phyloP scores from a whole-genome alignment of 2,329 filamentous ascomycete species.

The Nectriaceae sp. region DNA sequence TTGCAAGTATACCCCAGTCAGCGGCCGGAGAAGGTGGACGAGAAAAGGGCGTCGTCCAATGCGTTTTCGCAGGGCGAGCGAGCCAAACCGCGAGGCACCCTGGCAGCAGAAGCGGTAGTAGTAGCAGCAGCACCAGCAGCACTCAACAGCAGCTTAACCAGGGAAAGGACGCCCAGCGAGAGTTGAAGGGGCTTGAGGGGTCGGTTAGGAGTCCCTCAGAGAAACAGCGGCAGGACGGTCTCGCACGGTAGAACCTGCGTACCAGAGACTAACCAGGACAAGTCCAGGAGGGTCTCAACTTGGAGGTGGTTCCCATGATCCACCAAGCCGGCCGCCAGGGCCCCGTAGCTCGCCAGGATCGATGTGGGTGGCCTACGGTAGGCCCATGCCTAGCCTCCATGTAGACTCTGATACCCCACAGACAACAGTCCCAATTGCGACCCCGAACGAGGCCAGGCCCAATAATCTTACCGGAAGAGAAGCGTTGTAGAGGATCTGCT shows the following conservation, averaged over 20 bases:
- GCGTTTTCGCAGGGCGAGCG: conserved; percentile 5
- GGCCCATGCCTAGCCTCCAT: conserved; percentile 16
- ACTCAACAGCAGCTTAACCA: conserved; percentile 27
- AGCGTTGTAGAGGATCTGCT: background rate
- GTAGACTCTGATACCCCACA: background rate
- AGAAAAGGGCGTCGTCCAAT: conserved; percentile 14
- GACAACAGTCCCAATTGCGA: background rate
- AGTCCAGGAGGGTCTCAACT: conserved; percentile 25
- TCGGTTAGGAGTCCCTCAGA: conserved; percentile 9
- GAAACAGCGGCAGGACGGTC: conserved; percentile 12
- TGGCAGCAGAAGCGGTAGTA: conserved; percentile 17
- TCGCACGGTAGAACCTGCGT: conserved; percentile 24
- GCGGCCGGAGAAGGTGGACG: conserved; percentile 17
- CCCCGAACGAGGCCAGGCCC: background rate
- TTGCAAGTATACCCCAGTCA: conserved; percentile 20
- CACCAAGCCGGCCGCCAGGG: conserved; percentile 29
- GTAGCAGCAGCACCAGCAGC: too few species aligned
- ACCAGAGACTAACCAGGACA: conserved; percentile 25
- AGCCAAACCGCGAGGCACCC: conserved; percentile 16
- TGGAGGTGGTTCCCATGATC: conserved; percentile 26
- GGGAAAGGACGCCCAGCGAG: conserved; percentile 24
- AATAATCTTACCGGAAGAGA: background rate
- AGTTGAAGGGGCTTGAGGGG: conserved; percentile 9
- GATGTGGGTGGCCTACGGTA: conserved; percentile 19
- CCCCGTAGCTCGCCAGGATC: conserved; percentile 7